Evolutionary conservation across 768 basidiomycete genomes (phyloP), one percentile per base, ranked within the genome.

Genomic region (Lyophyllum atratum): DNA sequence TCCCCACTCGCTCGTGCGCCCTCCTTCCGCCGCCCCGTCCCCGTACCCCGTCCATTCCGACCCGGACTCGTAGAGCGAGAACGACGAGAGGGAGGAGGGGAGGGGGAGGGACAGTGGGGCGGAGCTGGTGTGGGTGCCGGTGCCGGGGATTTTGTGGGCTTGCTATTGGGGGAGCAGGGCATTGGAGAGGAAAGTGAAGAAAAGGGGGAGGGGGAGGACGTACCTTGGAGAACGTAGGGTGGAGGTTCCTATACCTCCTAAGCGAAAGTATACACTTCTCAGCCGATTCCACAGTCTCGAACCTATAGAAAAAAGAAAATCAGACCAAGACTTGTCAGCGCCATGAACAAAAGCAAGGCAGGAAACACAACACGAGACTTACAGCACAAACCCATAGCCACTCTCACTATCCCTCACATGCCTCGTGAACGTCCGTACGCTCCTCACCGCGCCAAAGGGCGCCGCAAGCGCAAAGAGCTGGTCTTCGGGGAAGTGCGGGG

Each of bases 171-270:
- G 52, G 10, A 40, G 31, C n/a, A 26, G 24, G 55, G 19, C 33
- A 49, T 19, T 28, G 51, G 14, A 3, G 34, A 14, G n/a, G 22
- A 17, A 31, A 29, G 15, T 0, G 11, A 12, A 22, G 24, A 54
- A 22, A 22, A 40, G 46, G 19, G 26, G 26, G 4, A 45, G 26
- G 24, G 57, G 25, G 12, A 49, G 58, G 28, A 46, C 62, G 69
- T 55, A 88, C 92, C 82, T 93, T 93, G 53, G 92, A 92, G 66
- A 92, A 92, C 2, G 91, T 91, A 0, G 92, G 92, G 66, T 94
- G 92, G 40, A 93, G 73, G 67, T 93, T 90, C 43, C 89, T 79
- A 61, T 87, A 87, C 61, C 82, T 81, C 58, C 89, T 76, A 47
- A 94, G 75, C 1, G 84, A 75, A 14, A 84, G 76, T 51, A 94